These are phyloP conservation scores for Alternaria metachromatica DNA, from an alignment of 2,329 filamentous ascomycete species.

Conservation along the genomic window DNA sequence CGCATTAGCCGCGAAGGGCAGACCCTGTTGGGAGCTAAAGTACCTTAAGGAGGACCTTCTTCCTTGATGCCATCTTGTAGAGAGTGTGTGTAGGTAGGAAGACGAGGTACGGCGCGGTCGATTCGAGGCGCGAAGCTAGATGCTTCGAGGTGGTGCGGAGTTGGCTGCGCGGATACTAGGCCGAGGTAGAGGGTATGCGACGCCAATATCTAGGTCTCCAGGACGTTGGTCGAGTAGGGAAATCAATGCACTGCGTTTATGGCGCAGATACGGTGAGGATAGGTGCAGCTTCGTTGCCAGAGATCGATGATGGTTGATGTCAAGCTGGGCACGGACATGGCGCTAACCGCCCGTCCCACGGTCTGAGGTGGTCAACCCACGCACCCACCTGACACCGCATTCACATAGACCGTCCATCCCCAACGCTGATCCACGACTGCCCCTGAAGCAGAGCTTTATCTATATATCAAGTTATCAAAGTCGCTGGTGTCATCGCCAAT, in stretches of 20 bases:
- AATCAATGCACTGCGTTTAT: background rate
- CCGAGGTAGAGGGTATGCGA: background rate
- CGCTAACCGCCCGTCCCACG: conserved; percentile 9
- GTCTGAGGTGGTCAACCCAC: conserved; percentile 7
- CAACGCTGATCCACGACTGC: background rate
- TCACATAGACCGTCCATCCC: background rate
- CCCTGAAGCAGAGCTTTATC: background rate
- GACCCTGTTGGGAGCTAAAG: conserved; percentile 12
- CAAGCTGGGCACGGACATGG: conserved; percentile 4
- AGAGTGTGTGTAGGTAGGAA: conserved; percentile 10
- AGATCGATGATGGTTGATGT: conserved; percentile 17
- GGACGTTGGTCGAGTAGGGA: background rate
- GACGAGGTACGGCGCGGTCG: conserved; percentile 7
- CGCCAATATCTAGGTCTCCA: background rate
- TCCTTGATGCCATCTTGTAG: conserved; percentile 53
- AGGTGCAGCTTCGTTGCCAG: conserved; percentile 7
- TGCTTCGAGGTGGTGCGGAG: conserved; percentile 5
- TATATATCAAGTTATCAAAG: background rate
- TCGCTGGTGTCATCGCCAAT: background rate
- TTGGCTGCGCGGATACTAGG: background rate
- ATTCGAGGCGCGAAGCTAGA: conserved; percentile 11
- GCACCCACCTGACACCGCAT: conserved; percentile 8
- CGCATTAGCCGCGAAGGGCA: conserved; percentile 18
- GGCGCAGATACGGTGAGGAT: conserved; percentile 12
- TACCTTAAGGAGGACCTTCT: conserved; percentile 93